A percentile compares a stretch with the other conserved stretches of the same genome.
These are phyloP conservation scores for Penicillium sp. DNA, from an alignment of 2,329 filamentous ascomycete species.

Conservation along the genomic window DNA sequence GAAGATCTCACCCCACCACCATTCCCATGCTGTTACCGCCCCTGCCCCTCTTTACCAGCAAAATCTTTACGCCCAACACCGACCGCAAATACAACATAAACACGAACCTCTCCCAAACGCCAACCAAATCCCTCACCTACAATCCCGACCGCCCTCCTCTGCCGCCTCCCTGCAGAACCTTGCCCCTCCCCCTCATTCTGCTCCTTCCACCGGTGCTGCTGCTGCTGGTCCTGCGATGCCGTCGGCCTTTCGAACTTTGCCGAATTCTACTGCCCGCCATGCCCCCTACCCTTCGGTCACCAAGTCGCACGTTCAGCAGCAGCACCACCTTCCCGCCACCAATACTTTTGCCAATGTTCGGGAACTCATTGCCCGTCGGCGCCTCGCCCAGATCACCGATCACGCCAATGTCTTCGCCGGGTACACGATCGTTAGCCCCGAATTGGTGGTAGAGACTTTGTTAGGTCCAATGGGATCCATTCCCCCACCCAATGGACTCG, in stretches of 20 bases:
- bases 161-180: slow-evolving; percentile 33
- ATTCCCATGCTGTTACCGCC: slow-evolving; percentile 27
- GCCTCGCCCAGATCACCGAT: slow-evolving; percentile 45
- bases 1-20: slow-evolving; percentile 29
- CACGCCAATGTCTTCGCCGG: slow-evolving; percentile 47
- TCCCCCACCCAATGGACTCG: slow-evolving; percentile 41
- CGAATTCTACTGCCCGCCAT: slow-evolving; percentile 39
- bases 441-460: slow-evolving; percentile 45
- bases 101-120: slow-evolving; percentile 13
- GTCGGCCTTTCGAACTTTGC: slow-evolving; percentile 43
- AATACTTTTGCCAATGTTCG: slow-evolving; percentile 44
- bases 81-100: slow-evolving; percentile 15
- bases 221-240: slow-evolving; percentile 42
- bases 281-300: slow-evolving; percentile 38
- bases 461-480: slow-evolving; percentile 43
- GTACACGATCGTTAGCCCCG: slow-evolving; percentile 45
- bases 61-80: slow-evolving; percentile 25
- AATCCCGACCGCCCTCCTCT: slow-evolving; percentile 34
- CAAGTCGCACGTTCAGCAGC: slow-evolving; percentile 36
- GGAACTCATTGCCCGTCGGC: slow-evolving; percentile 43
- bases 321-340: slow-evolving; percentile 32
- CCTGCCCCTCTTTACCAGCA: slow-evolving; percentile 27
- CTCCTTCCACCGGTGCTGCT: slow-evolving; percentile 34
- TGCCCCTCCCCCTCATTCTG: slow-evolving; percentile 35
- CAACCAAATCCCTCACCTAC: slow-evolving; percentile 19